These are phyloP conservation scores for Artemisia annua DNA, from an alignment of 129 eudicot species.

Conservation along the genomic window DNA sequence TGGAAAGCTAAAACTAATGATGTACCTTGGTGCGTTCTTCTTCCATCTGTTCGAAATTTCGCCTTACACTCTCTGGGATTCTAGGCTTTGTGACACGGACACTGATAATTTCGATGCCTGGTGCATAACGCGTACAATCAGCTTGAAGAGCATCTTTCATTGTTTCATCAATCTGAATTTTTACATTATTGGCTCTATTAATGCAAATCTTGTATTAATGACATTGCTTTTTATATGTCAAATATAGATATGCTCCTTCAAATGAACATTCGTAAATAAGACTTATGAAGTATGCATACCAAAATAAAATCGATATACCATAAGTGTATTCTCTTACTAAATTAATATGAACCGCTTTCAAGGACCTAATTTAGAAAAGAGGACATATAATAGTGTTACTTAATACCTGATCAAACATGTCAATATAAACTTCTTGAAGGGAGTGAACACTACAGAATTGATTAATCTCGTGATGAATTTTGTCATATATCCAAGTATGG, in stretches of 20 bases:
- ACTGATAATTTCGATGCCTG: constrained; percentile 89
- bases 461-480: constrained; percentile 96
- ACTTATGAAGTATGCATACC: background rate
- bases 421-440: constrained; percentile 95
- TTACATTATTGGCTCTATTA: constrained; percentile 10
- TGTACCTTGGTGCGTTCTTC: constrained; percentile 96
- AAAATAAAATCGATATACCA: background rate
- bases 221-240: constrained; percentile 6
- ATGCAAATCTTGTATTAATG: constrained; percentile 17
- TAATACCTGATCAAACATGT: constrained; percentile 96
- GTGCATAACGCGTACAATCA: constrained; percentile 98
- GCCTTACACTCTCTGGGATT: constrained; percentile 74
- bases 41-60: constrained; percentile 94
- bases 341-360: background rate
- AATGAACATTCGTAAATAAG: background rate
- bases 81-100: constrained; percentile 96
- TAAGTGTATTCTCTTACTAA: too few relatives aligned
- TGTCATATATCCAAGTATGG: constrained; percentile 95
- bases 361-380: constrained; percentile 6
- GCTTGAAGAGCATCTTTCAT: constrained; percentile 99
- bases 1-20: constrained; percentile 5
- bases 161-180: constrained; percentile 82
- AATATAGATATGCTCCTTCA: background rate
- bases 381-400: constrained; percentile 9
- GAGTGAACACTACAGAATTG: constrained; percentile 95